Conservation (phyloP, 2,329 filamentous ascomycete genomes). For the Phoma herbarum region DNA sequence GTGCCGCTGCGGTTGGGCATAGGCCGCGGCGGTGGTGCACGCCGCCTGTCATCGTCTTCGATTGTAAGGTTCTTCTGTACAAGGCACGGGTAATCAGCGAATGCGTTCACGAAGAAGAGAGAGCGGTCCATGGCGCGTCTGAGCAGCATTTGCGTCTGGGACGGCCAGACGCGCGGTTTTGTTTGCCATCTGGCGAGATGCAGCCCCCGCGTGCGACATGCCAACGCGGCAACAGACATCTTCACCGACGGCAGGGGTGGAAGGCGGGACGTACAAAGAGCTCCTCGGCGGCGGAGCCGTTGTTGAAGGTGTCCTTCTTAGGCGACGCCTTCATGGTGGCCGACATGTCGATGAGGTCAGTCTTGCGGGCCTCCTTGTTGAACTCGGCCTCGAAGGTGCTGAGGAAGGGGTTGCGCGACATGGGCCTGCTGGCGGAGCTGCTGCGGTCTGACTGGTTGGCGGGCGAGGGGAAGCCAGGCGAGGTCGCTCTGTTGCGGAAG, state of each 20-base stretch:
- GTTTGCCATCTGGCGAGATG: slow-evolving; percentile 9
- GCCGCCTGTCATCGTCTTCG: slow-evolving; percentile 64
- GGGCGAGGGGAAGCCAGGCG: slow-evolving; percentile 56
- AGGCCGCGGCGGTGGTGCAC: slow-evolving; percentile 43
- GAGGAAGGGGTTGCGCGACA: slow-evolving; percentile 80
- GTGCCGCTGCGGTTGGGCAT: slow-evolving; percentile 58
- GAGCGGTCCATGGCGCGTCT: slow-evolving; percentile 51
- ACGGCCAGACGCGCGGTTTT: neutral
- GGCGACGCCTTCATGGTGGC: slow-evolving; percentile 54
- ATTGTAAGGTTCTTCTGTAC: slow-evolving; percentile 72
- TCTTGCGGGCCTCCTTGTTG: slow-evolving; percentile 46
- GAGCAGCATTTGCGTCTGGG: neutral
- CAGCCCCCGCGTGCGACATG: slow-evolving; percentile 15
- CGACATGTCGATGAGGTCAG: slow-evolving; percentile 50
- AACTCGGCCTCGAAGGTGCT: slow-evolving; percentile 62
- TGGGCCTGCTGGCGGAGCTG: slow-evolving; percentile 68
- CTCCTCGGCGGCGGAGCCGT: slow-evolving; percentile 67
- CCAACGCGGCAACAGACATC: neutral
- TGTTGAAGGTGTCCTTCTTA: slow-evolving; percentile 52
- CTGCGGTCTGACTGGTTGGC: slow-evolving; percentile 43
- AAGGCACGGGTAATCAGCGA: slow-evolving; percentile 54
- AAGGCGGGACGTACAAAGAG: slow-evolving; percentile 73
- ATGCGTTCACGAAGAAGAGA: slow-evolving; percentile 49
- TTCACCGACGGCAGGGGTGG: slow-evolving; percentile 1
- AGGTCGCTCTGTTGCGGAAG: slow-evolving; percentile 76